A percentile compares a stretch with the other conserved stretches of the same genome.
Evolutionary conservation across 2,329 filamentous ascomycete species (phyloP).

Genomic region (Chaetomium strumarium): DNA sequence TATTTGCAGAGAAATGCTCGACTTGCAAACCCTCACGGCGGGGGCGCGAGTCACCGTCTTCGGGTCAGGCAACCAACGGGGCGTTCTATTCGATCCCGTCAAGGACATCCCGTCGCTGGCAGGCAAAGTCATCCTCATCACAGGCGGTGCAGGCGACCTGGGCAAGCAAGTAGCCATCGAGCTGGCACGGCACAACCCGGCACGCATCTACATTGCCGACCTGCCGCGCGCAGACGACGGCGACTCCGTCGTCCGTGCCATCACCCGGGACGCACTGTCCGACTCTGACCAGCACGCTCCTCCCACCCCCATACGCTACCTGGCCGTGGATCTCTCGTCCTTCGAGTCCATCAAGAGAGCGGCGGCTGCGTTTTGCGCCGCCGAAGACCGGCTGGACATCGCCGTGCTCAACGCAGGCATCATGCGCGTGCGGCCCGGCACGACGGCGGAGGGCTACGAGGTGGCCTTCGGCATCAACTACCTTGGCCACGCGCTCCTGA

Average conservation of each 20-base stretch:
- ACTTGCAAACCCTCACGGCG: too few relatives aligned
- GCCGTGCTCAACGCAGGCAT: constrained; percentile 42
- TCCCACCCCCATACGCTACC: constrained; percentile 24
- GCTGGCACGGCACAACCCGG: constrained; percentile 35
- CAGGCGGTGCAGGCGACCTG: constrained; percentile 45
- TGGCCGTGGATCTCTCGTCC: constrained; percentile 41
- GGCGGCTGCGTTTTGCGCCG: constrained; percentile 32
- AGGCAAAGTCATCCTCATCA: constrained; percentile 42
- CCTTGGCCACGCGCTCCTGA: constrained; percentile 37
- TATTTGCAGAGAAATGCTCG: too few relatives aligned
- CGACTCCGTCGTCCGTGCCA: constrained; percentile 7
- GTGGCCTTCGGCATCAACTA: constrained; percentile 39
- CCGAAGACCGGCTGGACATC: constrained; percentile 35
- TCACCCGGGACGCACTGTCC: constrained; percentile 29
- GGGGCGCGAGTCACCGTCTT: too few relatives aligned
- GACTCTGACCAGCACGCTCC: constrained; percentile 30
- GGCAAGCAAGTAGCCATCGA: constrained; percentile 41
- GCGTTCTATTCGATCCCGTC: constrained; percentile 27
- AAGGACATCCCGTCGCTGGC: constrained; percentile 35
- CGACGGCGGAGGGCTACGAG: constrained; percentile 38
- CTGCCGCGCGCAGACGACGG: constrained; percentile 33
- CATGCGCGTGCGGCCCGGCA: constrained; percentile 29
- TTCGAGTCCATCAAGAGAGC: constrained; percentile 39
- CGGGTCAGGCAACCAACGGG: too few relatives aligned
- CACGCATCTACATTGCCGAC: constrained; percentile 29